Conservation (phyloP, 2,329 filamentous ascomycete genomes). For the Colletotrichum orbiculare region DNA sequence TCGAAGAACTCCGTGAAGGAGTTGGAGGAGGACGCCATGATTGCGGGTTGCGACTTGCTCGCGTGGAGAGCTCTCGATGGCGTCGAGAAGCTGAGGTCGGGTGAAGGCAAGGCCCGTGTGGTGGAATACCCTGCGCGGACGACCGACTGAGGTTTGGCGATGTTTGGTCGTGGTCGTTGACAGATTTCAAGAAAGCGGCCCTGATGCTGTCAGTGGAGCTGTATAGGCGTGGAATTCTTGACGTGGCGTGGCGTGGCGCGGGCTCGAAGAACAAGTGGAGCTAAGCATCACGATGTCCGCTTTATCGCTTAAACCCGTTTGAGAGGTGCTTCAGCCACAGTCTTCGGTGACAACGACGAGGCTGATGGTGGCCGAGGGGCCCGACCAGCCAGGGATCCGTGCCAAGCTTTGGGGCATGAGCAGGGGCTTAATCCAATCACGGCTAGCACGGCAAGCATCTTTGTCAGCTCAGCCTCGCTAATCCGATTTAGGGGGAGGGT, state of each 20-base stretch:
- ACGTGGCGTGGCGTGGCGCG: too few species aligned
- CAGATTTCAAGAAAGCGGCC: slow-evolving; percentile 34
- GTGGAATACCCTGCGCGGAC: slow-evolving; percentile 25
- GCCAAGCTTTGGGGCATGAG: slow-evolving; percentile 34
- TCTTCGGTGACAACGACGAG: not conserved
- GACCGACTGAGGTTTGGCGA: slow-evolving; percentile 19
- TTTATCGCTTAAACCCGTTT: not conserved
- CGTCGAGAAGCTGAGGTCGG: not conserved
- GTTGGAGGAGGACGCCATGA: slow-evolving; percentile 52
- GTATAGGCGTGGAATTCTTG: not conserved
- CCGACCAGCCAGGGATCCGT: slow-evolving; percentile 16
- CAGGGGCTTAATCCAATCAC: slow-evolving; percentile 14
- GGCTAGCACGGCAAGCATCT: slow-evolving; percentile 27
- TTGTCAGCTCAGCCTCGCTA: slow-evolving; percentile 37
- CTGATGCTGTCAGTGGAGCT: slow-evolving; percentile 23
- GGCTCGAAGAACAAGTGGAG: slow-evolving; percentile 7
- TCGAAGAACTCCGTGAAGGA: slow-evolving; percentile 56
- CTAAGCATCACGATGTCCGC: not conserved
- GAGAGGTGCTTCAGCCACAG: slow-evolving; percentile 16
- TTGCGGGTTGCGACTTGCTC: slow-evolving; percentile 27
- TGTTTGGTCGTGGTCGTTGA: slow-evolving; percentile 32
- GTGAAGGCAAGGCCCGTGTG: not conserved
- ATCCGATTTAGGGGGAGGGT: slow-evolving; percentile 34
- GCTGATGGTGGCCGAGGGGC: slow-evolving; percentile 17
- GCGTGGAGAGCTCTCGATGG: not conserved